phyloP scores from a whole-genome alignment of 1,284 basidiomycete species.

The Afroboletus lepidellus region DNA sequence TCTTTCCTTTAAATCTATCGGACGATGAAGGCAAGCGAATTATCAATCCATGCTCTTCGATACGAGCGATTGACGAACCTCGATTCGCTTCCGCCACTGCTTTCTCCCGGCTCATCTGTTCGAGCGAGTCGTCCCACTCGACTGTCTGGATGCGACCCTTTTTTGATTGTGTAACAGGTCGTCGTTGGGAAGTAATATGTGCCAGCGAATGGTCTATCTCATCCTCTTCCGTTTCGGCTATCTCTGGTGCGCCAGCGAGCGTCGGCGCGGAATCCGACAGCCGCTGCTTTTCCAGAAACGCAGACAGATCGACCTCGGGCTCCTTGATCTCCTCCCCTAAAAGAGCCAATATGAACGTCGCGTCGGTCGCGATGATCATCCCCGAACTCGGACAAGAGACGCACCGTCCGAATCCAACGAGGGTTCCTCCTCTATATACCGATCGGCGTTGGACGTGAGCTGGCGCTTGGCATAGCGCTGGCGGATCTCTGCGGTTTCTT shows the following conservation, averaged over 20 bases:
- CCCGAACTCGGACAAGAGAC: not conserved
- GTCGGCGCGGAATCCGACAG: slow-evolving; percentile 36
- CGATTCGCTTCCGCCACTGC: slow-evolving; percentile 67
- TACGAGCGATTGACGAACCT: slow-evolving; percentile 42
- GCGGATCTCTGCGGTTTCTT: slow-evolving; percentile 48
- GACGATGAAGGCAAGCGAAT: not conserved
- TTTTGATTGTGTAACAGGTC: slow-evolving; percentile 31
- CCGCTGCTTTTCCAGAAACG: slow-evolving; percentile 62
- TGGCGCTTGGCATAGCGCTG: slow-evolving; percentile 55
- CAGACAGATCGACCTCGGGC: slow-evolving; percentile 69
- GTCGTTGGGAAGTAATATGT: slow-evolving; percentile 42
- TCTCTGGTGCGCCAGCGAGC: not conserved
- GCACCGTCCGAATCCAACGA: slow-evolving; percentile 65
- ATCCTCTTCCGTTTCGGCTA: slow-evolving; percentile 44
- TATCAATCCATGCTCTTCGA: not conserved
- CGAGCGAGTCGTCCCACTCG: slow-evolving; percentile 64
- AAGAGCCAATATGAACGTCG: not conserved
- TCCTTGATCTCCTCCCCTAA: slow-evolving; percentile 66
- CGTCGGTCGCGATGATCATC: not conserved
- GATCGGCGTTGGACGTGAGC: slow-evolving; percentile 65
- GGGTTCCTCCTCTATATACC: slow-evolving; percentile 65
- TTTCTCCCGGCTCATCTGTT: slow-evolving; percentile 65
- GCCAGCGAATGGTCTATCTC: slow-evolving; percentile 63
- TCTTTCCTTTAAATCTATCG: slow-evolving; percentile 62
- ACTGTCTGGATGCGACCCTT: slow-evolving; percentile 66